These are phyloP conservation scores for Phytopythium cucurbitacearum DNA, from an alignment of 352 stramenopile species.

Conservation along the genomic window DNA sequence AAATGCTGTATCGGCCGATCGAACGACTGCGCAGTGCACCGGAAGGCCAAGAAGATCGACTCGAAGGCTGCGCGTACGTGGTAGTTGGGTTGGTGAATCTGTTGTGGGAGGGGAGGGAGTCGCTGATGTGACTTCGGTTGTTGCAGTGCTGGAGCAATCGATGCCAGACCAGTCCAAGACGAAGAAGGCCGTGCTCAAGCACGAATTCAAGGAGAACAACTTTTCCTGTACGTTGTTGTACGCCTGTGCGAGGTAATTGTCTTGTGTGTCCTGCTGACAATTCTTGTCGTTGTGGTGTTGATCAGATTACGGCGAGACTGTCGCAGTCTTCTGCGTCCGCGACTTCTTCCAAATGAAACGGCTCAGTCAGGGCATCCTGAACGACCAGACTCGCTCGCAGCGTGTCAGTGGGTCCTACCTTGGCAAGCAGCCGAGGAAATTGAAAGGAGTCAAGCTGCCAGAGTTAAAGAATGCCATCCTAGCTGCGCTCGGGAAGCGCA, in stretches of 20 bases:
- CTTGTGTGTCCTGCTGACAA: constrained; percentile 2
- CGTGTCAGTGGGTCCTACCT: constrained; percentile 43
- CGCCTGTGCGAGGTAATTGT: not conserved
- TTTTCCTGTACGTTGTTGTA: constrained; percentile 47
- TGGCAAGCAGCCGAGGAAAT: constrained; percentile 20
- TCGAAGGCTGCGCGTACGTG: constrained; percentile 15
- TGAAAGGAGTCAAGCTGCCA: constrained; percentile 15
- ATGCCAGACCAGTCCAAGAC: constrained; percentile 9
- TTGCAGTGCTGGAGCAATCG: constrained; percentile 17
- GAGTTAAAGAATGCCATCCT: constrained; percentile 41
- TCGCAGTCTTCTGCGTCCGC: constrained; percentile 67
- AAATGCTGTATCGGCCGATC: constrained; percentile 56
- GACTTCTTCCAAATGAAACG: constrained; percentile 76
- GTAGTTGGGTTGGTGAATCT: not conserved
- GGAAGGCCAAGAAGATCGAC: constrained; percentile 23
- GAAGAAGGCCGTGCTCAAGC: constrained; percentile 63
- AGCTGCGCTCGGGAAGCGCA: constrained; percentile 34
- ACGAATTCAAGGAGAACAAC: constrained; percentile 77
- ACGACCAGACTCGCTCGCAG: constrained; percentile 62
- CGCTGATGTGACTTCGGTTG: not conserved
- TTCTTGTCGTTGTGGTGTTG: not conserved
- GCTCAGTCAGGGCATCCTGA: constrained; percentile 66
- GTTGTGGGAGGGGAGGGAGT: not conserved
- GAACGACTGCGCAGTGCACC: constrained; percentile 32
- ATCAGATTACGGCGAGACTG: constrained; percentile 72